A percentile compares a stretch with the other conserved stretches of the same genome.
These are phyloP conservation scores for Phytophthora citrophthora DNA, from an alignment of 352 stramenopile species.

Conservation along the genomic window DNA sequence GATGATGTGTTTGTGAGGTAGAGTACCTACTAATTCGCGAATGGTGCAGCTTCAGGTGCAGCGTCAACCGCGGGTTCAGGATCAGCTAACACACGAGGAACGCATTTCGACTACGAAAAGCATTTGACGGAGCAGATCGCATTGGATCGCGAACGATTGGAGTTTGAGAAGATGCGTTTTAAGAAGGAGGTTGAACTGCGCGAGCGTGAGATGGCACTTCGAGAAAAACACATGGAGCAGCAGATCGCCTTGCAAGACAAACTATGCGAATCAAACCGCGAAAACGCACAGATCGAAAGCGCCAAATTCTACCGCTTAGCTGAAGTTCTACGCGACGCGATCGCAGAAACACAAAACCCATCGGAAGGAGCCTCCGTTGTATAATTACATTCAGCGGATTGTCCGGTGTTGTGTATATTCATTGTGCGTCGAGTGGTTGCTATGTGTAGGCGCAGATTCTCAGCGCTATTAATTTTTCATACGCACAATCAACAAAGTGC, in stretches of 20 bases:
- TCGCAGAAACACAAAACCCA: slow-evolving; percentile 39
- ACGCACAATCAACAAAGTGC: slow-evolving; percentile 6
- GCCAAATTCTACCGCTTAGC: slow-evolving; percentile 67
- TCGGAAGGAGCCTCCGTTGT: slow-evolving; percentile 47
- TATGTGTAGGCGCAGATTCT: too few relatives aligned
- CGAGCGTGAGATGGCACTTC: slow-evolving; percentile 67
- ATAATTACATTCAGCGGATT: slow-evolving; percentile 17
- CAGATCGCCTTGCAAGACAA: slow-evolving; percentile 67
- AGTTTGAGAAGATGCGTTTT: slow-evolving; percentile 77
- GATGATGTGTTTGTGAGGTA: neutral
- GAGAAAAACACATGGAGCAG: slow-evolving; percentile 71
- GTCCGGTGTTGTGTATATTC: neutral
- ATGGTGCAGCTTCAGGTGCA: slow-evolving; percentile 20
- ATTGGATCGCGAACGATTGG: slow-evolving; percentile 72
- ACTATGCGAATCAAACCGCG: slow-evolving; percentile 44
- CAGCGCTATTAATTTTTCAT: neutral
- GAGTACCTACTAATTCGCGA: neutral
- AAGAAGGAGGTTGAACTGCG: slow-evolving; percentile 79
- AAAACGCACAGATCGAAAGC: slow-evolving; percentile 55
- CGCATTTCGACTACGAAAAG: slow-evolving; percentile 78
- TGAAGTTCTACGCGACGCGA: slow-evolving; percentile 63
- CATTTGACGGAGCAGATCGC: slow-evolving; percentile 74
- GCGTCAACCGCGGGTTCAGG: slow-evolving; percentile 10
- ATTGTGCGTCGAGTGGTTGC: neutral
- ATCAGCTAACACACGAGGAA: slow-evolving; percentile 28